Evolutionary conservation across 345 rosid species (phyloP), one percentile per base, ranked within the genome.

Genomic region (Rhodamnia rubescens): DNA sequence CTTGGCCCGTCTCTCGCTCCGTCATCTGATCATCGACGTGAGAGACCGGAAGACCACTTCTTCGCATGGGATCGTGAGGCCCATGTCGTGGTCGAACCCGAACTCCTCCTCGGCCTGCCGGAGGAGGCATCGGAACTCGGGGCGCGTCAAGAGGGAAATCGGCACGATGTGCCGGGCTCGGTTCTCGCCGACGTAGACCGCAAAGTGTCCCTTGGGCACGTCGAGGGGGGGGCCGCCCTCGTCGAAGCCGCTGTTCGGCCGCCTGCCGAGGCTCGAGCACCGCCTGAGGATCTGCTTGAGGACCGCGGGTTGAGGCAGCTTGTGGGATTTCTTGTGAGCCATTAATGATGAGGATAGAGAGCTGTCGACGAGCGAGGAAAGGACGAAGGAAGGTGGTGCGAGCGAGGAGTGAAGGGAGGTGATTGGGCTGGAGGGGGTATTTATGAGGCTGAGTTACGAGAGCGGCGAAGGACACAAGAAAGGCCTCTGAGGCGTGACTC

Each of bases 131-230:
- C 93, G 98, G 85, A 97, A 97, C 83, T 94, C 94, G 1, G 98
- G 99, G 81, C 91, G 93, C 47, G 89, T 88, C 89, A 97, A 88
- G 91, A 95, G 92, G 5, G 99, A 90, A 89, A 97, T 94, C 1
- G 99, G 98, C 51, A 97, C 94, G 85, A 97, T 93, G 92, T 93
- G 91, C 87, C 99, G 91, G 21, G 91, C 92, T 81, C 98, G 89
- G 87, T 93, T 93, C 87, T 93, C 91, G 3, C 99, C 98, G 52
- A 97, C 98, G 56, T 97, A 97, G 75, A 96, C 98, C 4, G 95
- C 95, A 61, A 97, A 97, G 88, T 97, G 98, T 10, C 99, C 99
- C 87, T 94, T 97, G 9, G 99, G 99, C 53, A 97, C 99, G 83
- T 97, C 98, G 42, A 94, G 87, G 4, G 91, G 93, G 53, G 89